These are phyloP conservation scores for Alternaria triticina DNA, from an alignment of 2,329 filamentous ascomycete genomes.

Conservation along the genomic window DNA sequence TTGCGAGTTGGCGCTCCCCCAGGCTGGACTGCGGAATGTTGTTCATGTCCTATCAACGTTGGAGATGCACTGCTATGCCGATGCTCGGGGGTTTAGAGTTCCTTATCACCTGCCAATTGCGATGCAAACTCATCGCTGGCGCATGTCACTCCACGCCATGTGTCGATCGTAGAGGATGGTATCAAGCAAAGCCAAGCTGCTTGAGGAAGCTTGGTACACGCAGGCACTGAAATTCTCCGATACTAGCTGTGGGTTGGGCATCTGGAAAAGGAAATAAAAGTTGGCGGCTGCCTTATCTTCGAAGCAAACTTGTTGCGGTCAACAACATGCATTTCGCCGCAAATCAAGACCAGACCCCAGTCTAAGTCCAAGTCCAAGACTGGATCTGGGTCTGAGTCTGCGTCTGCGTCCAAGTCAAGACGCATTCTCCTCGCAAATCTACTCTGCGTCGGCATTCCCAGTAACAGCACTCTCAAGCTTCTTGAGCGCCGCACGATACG, in stretches of 20 bases:
- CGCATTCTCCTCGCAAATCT: not conserved
- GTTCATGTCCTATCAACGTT: not conserved
- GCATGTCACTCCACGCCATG: not conserved
- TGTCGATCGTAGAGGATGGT: not conserved
- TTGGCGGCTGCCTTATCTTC: not conserved
- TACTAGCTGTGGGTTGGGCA: not conserved
- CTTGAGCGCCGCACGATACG: slow-evolving; percentile 63
- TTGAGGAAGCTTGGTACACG: slow-evolving; percentile 21
- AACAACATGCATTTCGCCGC: not conserved
- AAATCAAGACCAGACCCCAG: not conserved
- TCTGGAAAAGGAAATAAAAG: not conserved
- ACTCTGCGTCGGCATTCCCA: slow-evolving; percentile 24
- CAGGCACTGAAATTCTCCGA: not conserved
- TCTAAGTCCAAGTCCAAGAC: not conserved
- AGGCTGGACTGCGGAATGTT: not conserved
- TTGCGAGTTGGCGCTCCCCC: not conserved
- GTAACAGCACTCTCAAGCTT: slow-evolving; percentile 67
- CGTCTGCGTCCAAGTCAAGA: fast-evolving
- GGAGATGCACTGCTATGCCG: not conserved
- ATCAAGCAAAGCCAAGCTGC: slow-evolving; percentile 14
- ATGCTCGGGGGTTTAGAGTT: not conserved
- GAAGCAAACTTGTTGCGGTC: not conserved
- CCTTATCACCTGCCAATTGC: not conserved
- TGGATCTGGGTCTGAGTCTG: not conserved
- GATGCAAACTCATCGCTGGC: not conserved